Evolutionary conservation across 2,329 filamentous ascomycete genomes (phyloP).

Genomic region (Penicillium sp.): DNA sequence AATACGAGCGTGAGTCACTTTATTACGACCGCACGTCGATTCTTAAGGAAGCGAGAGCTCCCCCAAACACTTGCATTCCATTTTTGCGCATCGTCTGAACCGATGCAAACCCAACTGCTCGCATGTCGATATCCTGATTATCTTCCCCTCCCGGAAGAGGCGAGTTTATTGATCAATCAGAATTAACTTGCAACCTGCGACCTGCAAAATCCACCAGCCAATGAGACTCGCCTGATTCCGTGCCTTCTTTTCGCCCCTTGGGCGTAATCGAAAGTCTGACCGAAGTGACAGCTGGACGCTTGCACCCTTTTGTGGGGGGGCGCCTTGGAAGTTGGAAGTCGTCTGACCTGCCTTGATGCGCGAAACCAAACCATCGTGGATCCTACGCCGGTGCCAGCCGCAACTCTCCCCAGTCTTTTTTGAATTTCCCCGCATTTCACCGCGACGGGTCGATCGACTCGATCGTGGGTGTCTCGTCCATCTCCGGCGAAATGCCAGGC

Average conservation of each 20-base stretch:
- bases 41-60: not conserved
- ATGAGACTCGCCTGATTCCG: no score
- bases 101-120: no score
- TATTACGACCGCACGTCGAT: not conserved
- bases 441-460: constrained; percentile 12
- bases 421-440: constrained; percentile 9
- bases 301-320: no score
- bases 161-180: not conserved
- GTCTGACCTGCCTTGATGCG: no score
- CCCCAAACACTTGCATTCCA: not conserved
- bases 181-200: not conserved
- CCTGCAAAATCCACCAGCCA: no score
- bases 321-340: no score
- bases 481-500: not conserved
- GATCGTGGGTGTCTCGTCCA: constrained; percentile 2
- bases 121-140: not conserved
- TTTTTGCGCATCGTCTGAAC: not conserved
- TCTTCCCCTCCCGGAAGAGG: no score
- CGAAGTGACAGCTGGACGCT: no score
- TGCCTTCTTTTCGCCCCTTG: no score
- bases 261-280: no score
- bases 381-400: not conserved
- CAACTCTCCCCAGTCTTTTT: not conserved
- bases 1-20: constrained; percentile 1
- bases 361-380: no score